Conservation (phyloP, 116 monocot species). For the Iris pallida region DNA sequence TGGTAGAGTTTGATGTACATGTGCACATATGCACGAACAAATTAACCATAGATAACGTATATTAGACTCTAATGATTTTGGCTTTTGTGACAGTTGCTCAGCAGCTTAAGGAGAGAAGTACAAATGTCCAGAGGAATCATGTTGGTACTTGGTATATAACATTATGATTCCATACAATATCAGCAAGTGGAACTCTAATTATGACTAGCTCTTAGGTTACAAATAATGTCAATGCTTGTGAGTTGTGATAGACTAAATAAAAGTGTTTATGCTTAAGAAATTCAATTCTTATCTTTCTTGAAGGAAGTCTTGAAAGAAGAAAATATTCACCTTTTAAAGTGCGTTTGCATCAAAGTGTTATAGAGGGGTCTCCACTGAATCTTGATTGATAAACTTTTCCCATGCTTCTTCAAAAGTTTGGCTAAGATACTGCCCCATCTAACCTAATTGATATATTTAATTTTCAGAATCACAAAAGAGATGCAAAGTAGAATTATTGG, state of each 20-base stretch:
- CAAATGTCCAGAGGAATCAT: no score
- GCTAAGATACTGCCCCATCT: conserved; percentile 82
- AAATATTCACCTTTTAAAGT: conserved; percentile 76
- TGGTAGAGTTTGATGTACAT: no score
- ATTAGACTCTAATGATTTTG: no score
- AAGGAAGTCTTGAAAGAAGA: background rate
- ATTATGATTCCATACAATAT: no score
- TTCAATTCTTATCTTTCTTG: background rate
- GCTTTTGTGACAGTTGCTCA: no score
- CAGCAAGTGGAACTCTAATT: no score
- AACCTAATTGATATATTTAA: conserved; percentile 48
- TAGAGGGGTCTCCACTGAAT: conserved; percentile 86
- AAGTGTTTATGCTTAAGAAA: background rate
- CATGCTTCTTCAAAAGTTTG: conserved; percentile 76
- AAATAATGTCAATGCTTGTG: no score
- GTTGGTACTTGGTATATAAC: no score
- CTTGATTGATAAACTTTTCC: conserved; percentile 59
- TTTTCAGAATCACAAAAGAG: conserved; percentile 7
- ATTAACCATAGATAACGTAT: no score
- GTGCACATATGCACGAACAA: no score
- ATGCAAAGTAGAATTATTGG: background rate
- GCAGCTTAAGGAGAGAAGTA: no score
- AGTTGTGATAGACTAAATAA: conserved; percentile 1
- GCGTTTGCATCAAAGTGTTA: conserved; percentile 74
- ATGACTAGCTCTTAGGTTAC: no score